A percentile compares a stretch with the other conserved stretches of the same genome.
phyloP scores from a whole-genome alignment of 2,329 filamentous ascomycete genomes.

The Colletotrichum lentis region DNA sequence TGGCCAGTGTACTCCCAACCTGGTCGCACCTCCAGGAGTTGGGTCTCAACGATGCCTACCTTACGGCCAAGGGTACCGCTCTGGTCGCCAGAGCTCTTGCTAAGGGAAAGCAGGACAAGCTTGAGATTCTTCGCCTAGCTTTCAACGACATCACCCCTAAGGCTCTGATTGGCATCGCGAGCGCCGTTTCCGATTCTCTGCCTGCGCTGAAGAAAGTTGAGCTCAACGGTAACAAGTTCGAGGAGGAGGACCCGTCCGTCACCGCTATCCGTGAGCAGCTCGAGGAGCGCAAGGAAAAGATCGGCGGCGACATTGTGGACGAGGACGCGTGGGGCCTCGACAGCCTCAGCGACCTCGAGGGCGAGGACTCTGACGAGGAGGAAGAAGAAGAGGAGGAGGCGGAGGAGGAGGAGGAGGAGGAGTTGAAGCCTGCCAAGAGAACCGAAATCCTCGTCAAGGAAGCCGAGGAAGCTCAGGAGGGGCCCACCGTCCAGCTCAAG shows the following conservation, averaged over 20 bases:
- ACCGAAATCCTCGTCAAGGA: conserved; percentile 75
- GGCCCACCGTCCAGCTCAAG: conserved; percentile 75
- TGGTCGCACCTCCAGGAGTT: conserved; percentile 85
- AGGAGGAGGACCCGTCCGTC: conserved; percentile 81
- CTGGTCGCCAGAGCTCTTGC: conserved; percentile 77
- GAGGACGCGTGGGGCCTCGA: conserved; percentile 89
- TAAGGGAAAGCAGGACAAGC: conserved; percentile 77
- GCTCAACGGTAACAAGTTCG: conserved; percentile 95
- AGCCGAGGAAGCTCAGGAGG: conserved; percentile 75
- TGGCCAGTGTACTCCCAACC: conserved; percentile 75
- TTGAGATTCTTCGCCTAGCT: conserved; percentile 84
- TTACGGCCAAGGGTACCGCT: conserved; percentile 79
- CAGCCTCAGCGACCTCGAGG: conserved; percentile 85
- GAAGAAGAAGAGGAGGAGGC: conserved; percentile 75
- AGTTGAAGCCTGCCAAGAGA: conserved; percentile 66
- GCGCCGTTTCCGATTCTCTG: conserved; percentile 72
- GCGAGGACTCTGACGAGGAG: conserved; percentile 75
- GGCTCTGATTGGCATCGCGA: conserved; percentile 75
- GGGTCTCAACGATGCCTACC: conserved; percentile 86
- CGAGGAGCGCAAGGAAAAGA: conserved; percentile 78
- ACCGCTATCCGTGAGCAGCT: conserved; percentile 74
- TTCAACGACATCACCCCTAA: conserved; percentile 92
- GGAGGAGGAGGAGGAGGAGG: conserved; percentile 50
- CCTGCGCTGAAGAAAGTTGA: conserved; percentile 85
- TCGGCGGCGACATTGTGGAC: conserved; percentile 70